These are phyloP conservation scores for Aspergillus hiratsukae DNA, from an alignment of 2,329 filamentous ascomycete genomes.

Conservation along the genomic window DNA sequence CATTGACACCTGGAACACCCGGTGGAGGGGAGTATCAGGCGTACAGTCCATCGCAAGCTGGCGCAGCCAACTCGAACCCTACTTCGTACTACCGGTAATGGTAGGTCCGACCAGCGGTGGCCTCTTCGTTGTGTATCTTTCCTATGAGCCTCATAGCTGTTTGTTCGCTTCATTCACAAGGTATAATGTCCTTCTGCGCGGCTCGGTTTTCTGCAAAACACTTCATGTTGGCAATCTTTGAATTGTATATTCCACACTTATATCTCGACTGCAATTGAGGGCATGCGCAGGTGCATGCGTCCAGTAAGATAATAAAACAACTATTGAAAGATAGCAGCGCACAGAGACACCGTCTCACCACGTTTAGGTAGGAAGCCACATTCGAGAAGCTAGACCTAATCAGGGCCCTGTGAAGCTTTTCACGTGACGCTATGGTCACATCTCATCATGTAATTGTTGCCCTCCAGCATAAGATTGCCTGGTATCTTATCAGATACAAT, in stretches of 20 bases:
- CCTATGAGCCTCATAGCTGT: not conserved
- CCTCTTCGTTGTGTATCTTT: not conserved
- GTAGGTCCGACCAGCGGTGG: not conserved
- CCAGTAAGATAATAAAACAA: not conserved
- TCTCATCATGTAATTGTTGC: not conserved
- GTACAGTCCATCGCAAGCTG: constrained; percentile 33
- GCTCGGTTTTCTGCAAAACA: not conserved
- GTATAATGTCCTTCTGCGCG: not conserved
- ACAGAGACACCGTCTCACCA: too few species aligned
- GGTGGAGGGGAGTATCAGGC: constrained; percentile 30
- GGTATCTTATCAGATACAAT: not conserved
- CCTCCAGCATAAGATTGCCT: not conserved
- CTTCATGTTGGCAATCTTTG: not conserved
- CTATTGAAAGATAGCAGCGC: not conserved
- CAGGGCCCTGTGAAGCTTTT: not conserved
- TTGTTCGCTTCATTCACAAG: not conserved
- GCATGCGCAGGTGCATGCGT: not conserved
- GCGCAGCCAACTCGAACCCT: constrained; percentile 31
- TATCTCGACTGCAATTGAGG: too few species aligned
- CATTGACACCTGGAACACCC: constrained; percentile 25
- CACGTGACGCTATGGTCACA: not conserved
- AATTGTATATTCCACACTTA: not conserved
- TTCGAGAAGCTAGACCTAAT: not conserved
- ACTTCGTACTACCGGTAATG: constrained; percentile 36
- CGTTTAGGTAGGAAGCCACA: not conserved